Evolutionary conservation across 305 asterid species (phyloP), one percentile per base, ranked within the genome.

Genomic region (Fraxinus dipetala): DNA sequence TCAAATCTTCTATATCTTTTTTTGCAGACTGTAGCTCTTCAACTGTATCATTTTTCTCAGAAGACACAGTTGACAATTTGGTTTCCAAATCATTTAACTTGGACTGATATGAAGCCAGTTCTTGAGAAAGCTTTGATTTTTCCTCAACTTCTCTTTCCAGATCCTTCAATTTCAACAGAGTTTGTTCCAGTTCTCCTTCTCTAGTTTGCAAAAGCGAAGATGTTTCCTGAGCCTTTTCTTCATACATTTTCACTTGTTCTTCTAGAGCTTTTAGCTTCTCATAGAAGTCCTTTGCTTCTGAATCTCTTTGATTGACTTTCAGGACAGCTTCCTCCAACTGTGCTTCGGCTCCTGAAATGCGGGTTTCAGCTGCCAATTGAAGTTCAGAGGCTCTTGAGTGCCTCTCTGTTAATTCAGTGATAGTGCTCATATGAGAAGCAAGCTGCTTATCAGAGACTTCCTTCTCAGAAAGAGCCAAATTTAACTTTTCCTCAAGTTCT

Each of bases 381-480:
- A 88, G 90, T 81, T 89, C 91, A 22, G 91, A 90, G 76, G 90
- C 91, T 88, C 82, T 85, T 24, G 98, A 87, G 79, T 92, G 93
- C 87, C 80, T 63, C 77, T 92, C 98, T 8, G 91, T 90, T 76
- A 95, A 80, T 78, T 93, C 98, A 5, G 90, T 79, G 82, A 94
- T 89, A 36, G 93, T 86, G 89, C 76, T 84, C 83, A 81, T 75
- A 83, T 92, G 98, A 70, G 92, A 84, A 84, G 89, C 91, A 79
- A 95, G 87, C 72, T 92, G 90, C 83, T 84, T 86, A 22, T 80
- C 75, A 40, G 90, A 82, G 76, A 84, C 84, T 84, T 93, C 98
- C 87, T 82, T 88, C 79, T 92, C 98, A 1, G 92, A 87, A 65
- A 75, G 79, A 40, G 87, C 74, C n/a, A 85, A 59, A 26, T 16